These are phyloP conservation scores for Solanum appendiculatum DNA, from an alignment of 257 asterid species.

Conservation along the genomic window DNA sequence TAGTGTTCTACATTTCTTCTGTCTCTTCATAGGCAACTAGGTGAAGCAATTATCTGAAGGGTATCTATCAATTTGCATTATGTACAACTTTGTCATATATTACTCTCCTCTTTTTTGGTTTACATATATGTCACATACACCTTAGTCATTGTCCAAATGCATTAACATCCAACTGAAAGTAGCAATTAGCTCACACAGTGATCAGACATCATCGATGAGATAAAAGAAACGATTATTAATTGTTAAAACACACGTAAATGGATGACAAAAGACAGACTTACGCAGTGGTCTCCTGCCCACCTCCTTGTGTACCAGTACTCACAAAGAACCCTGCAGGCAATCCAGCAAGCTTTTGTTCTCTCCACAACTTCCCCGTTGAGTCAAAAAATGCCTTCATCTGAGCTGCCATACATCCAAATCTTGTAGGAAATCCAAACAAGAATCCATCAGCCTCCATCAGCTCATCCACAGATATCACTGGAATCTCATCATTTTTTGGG, in stretches of 20 bases:
- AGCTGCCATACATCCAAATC: slow-evolving; percentile 94
- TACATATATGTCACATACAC: neutral
- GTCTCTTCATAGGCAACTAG: neutral
- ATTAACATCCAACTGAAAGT: neutral
- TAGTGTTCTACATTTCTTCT: neutral
- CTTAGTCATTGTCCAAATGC: neutral
- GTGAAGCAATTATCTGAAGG: neutral
- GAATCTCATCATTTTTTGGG: slow-evolving; percentile 24
- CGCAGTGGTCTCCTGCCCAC: slow-evolving; percentile 99
- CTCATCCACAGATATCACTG: slow-evolving; percentile 20
- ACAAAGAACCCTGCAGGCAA: slow-evolving; percentile 95
- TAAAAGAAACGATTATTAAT: neutral
- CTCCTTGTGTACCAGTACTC: slow-evolving; percentile 99
- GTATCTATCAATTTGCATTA: neutral
- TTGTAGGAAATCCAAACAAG: slow-evolving; percentile 86
- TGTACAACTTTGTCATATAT: neutral
- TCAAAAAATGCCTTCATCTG: slow-evolving; percentile 97
- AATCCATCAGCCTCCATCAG: slow-evolving; percentile 72
- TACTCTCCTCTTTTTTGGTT: neutral
- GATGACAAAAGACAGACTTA: slow-evolving; percentile 21
- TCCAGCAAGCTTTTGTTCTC: slow-evolving; percentile 83
- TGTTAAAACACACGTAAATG: neutral
- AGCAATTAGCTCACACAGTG: neutral
- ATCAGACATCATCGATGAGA: neutral
- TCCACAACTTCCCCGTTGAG: slow-evolving; percentile 82